Conservation (phyloP, 768 basidiomycete genomes). For the Clavulina sp. region DNA sequence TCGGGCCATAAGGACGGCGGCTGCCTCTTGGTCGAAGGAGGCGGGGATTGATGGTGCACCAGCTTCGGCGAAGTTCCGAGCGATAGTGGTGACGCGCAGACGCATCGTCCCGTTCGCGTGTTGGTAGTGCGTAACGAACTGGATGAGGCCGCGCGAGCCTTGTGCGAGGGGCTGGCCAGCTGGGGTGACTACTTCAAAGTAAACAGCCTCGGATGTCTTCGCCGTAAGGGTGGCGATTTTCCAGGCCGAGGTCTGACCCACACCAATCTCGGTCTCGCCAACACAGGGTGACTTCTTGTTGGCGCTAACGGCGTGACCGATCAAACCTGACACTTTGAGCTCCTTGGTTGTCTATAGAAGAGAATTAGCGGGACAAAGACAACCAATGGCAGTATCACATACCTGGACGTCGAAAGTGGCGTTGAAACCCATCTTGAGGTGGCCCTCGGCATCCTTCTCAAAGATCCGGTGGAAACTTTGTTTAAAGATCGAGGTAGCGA, state of each 20-base stretch:
- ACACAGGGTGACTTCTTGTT: slow-evolving; percentile 94
- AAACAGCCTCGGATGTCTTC: slow-evolving; percentile 74
- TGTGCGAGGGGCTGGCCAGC: slow-evolving; percentile 84
- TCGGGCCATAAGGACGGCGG: slow-evolving; percentile 94
- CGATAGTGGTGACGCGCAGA: slow-evolving; percentile 93
- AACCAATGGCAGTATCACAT: slow-evolving; percentile 6
- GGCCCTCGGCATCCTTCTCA: slow-evolving; percentile 80
- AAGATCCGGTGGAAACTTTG: slow-evolving; percentile 90
- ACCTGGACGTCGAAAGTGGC: slow-evolving; percentile 97
- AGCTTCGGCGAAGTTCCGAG: slow-evolving; percentile 92
- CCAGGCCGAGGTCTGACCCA: slow-evolving; percentile 97
- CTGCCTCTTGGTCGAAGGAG: slow-evolving; percentile 95
- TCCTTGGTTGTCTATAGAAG: slow-evolving; percentile 80
- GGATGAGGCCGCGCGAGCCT: slow-evolving; percentile 84
- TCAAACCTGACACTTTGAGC: slow-evolving; percentile 92
- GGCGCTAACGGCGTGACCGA: slow-evolving; percentile 92
- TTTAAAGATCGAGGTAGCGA: slow-evolving; percentile 96
- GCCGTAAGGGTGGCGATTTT: slow-evolving; percentile 85
- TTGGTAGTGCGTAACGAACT: slow-evolving; percentile 97
- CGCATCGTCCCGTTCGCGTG: slow-evolving; percentile 91
- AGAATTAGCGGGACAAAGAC: background rate
- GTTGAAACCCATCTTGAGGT: slow-evolving; percentile 95
- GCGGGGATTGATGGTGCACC: slow-evolving; percentile 87
- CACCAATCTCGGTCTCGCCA: slow-evolving; percentile 97
- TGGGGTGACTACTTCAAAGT: slow-evolving; percentile 97